Evolutionary conservation across 2,329 filamentous ascomycete species (phyloP).

Genomic region (Trichoderma endophyticum): DNA sequence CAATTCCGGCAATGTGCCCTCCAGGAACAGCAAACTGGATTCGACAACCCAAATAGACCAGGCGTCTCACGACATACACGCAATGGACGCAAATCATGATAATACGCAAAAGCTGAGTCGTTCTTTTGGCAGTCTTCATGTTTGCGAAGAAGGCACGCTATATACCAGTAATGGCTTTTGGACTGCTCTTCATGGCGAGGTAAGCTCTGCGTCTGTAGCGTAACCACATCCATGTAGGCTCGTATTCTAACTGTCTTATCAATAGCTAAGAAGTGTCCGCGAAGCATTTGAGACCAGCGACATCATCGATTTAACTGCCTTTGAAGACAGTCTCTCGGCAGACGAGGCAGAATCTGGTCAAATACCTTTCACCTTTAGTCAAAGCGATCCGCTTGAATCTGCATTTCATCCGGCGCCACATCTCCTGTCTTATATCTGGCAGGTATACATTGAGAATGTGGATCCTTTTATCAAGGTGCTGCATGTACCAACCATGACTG

Average conservation of each 20-base stretch:
- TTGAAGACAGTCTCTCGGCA: not conserved
- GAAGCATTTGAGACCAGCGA: not conserved
- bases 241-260: slow-evolving; percentile 16
- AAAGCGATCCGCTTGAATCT: not conserved
- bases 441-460: slow-evolving; percentile 29
- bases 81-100: not conserved
- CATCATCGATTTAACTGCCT: not conserved
- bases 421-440: slow-evolving; percentile 32
- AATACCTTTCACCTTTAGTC: not conserved
- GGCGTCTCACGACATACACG: not conserved
- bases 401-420: slow-evolving; percentile 27
- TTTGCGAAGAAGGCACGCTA: slow-evolving; percentile 16
- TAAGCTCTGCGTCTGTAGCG: not conserved
- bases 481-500: slow-evolving; percentile 24
- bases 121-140: slow-evolving; percentile 14
- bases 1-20: not conserved
- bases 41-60: not conserved
- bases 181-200: slow-evolving; percentile 33
- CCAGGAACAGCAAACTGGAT: not conserved
- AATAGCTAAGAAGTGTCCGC: slow-evolving; percentile 4
- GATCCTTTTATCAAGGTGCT: slow-evolving; percentile 34
- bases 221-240: not conserved
- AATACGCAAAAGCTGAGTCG: not conserved
- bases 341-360: not conserved
- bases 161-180: slow-evolving; percentile 33